Evolutionary conservation across 805 yeast species (phyloP).

Genomic region (Groenewaldozyma tartarivorans): DNA sequence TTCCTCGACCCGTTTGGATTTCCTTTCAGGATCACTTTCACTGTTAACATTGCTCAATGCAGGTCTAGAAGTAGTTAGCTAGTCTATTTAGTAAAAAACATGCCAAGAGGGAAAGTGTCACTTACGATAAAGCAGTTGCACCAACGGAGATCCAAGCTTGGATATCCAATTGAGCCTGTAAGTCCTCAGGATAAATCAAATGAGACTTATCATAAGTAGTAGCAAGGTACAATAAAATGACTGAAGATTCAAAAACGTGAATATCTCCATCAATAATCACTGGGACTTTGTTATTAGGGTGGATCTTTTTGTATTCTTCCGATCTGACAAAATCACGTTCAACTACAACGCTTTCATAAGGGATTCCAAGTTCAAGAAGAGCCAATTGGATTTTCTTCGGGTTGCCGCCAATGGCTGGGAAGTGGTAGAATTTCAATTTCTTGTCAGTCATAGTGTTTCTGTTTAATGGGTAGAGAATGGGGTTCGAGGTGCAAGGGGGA

Average conservation of each 20-base stretch:
- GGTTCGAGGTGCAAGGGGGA: too few relatives aligned
- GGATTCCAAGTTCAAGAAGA: neutral
- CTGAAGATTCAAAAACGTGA: neutral
- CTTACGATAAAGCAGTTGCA: neutral
- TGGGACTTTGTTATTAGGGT: neutral
- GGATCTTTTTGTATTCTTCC: neutral
- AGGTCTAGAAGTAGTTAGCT: neutral
- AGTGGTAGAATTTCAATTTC: too few relatives aligned
- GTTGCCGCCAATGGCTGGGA: neutral
- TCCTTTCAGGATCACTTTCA: neutral
- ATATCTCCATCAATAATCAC: slow-evolving; percentile 1
- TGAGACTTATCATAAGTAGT: neutral
- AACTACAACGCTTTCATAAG: neutral
- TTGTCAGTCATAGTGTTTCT: too few relatives aligned
- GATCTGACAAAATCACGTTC: neutral
- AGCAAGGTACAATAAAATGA: neutral
- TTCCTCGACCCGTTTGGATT: neutral
- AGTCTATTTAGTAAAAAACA: too few relatives aligned
- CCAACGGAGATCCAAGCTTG: neutral
- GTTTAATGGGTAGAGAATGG: too few relatives aligned
- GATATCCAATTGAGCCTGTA: slow-evolving; percentile 1
- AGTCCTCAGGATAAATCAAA: neutral
- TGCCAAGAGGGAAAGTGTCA: too few relatives aligned
- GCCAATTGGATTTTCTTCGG: neutral
- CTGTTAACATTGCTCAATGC: neutral